Evolutionary conservation across 768 basidiomycete species (phyloP).

Genomic region (Tubosaeta brunneosetosa): DNA sequence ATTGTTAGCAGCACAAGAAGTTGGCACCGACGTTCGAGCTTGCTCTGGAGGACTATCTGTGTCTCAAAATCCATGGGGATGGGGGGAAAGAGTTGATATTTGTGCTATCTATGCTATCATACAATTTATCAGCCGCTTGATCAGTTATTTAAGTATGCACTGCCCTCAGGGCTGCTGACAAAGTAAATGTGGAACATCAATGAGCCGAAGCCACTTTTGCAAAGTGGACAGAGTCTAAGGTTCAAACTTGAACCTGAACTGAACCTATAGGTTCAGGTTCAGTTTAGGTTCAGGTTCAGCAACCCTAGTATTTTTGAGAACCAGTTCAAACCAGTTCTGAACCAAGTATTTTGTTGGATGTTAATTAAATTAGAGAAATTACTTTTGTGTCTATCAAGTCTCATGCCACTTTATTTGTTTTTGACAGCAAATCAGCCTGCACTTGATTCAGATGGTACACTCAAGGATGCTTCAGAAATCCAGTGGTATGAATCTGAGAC

Average conservation of each 20-base stretch:
- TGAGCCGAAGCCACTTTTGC: too few species aligned
- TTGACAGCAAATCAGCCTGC: neutral
- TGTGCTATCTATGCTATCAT: too few species aligned
- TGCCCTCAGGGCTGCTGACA: too few species aligned
- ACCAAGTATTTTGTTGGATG: neutral
- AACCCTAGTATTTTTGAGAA: neutral
- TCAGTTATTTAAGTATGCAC: too few species aligned
- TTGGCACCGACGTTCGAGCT: too few species aligned
- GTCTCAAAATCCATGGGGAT: too few species aligned
- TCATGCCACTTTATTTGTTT: too few species aligned
- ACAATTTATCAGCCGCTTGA: too few species aligned
- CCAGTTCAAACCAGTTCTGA: neutral
- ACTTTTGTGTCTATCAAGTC: neutral
- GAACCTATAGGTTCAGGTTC: neutral
- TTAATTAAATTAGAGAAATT: neutral
- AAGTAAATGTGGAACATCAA: too few species aligned
- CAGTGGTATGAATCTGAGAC: neutral
- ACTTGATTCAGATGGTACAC: neutral
- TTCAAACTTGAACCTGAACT: neutral
- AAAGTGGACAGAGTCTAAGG: neutral
- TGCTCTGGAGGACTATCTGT: too few species aligned
- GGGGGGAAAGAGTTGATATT: too few species aligned
- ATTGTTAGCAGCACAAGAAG: too few species aligned
- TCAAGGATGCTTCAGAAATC: neutral
- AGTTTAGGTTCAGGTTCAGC: neutral